Evolutionary conservation across 108 stramenopile genomes (phyloP), one percentile per base, ranked within the genome.

Genomic region (Cylindrotheca closterium): DNA sequence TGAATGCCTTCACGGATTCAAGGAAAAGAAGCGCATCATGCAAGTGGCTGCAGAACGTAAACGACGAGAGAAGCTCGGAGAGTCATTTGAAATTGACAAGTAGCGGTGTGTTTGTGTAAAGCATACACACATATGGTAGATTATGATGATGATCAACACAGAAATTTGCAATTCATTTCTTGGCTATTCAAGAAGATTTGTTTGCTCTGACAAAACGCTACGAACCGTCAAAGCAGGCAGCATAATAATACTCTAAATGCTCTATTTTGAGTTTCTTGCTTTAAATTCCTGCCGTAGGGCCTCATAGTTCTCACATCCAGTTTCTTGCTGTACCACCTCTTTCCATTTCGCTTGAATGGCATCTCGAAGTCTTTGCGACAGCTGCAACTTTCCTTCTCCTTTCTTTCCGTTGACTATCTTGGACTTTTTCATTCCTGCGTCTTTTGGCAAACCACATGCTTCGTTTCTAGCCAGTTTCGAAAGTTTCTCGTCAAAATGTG

Each of bases 1-100:
- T 70, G 92, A 94, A 72, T 94, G 92, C 66, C 65, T 94, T n/a
- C 92, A 94, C 58, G 79, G 78, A 52, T 79, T 81, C 65, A 91
- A 91, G 71, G 89, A 90, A 65, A 77, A 85, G 72, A 74, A 67
- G 1, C 78, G 81, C 45, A 67, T 85, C n/a, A 55, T 63, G 51
- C 32, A 59, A n/a, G 82, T 88, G n/a, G 63, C 56, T 17, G 83
- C 71, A 42, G 84, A 91, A 60, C 63, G 84, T 50, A 67, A 83
- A 51, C 68, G 76, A 49, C 74, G 83, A 47, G 81, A 64, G 55
- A 47, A 66, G 47, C 53, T 66, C 10, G 76, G 65, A 71, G 62
- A 65, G 24, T 55, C 50, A 10, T 75, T 75, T 42, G 65, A 30
- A 5, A 66, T 73, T 30, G 51, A 70, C 25, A 53, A 58, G 22